Conservation (phyloP, 352 stramenopile genomes). For the Phytophthora pinifolia region DNA sequence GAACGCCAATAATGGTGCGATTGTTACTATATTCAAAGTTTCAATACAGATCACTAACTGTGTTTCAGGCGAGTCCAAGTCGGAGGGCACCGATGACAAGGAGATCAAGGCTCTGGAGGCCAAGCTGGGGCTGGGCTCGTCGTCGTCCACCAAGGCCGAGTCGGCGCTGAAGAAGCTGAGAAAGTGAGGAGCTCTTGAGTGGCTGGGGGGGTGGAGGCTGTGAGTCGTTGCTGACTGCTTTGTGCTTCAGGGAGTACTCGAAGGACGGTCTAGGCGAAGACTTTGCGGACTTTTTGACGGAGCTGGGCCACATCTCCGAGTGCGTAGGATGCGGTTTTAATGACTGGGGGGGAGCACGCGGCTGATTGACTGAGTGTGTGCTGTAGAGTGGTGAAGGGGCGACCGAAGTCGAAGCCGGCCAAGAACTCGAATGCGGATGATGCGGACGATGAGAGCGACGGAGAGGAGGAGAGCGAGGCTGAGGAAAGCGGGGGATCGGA, state of each 20-base stretch:
- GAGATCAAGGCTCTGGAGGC: constrained; percentile 77
- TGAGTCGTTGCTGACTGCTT: constrained; percentile 8
- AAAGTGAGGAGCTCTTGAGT: constrained; percentile 37
- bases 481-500: constrained; percentile 32
- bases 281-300: constrained; percentile 77
- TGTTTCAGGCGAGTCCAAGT: constrained; percentile 25
- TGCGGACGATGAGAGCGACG: constrained; percentile 23
- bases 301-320: constrained; percentile 76
- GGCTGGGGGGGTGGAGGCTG: background rate
- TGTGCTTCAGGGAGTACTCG: constrained; percentile 59
- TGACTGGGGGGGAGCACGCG: constrained; percentile 1
- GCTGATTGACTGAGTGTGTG: constrained; percentile 2
- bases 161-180: constrained; percentile 64
- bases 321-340: constrained; percentile 16
- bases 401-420: constrained; percentile 18
- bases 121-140: constrained; percentile 53
- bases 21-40: background rate
- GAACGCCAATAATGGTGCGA: constrained; percentile 16
- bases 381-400: constrained; percentile 63
- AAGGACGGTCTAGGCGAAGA: constrained; percentile 81
- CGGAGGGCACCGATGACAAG: constrained; percentile 45
- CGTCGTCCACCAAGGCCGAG: constrained; percentile 38
- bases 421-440: constrained; percentile 14
- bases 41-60: background rate
- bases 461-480: constrained; percentile 27